These are phyloP conservation scores for Aristolochia contorta DNA, from an alignment of 164 flowering plant genomes.

Conservation along the genomic window DNA sequence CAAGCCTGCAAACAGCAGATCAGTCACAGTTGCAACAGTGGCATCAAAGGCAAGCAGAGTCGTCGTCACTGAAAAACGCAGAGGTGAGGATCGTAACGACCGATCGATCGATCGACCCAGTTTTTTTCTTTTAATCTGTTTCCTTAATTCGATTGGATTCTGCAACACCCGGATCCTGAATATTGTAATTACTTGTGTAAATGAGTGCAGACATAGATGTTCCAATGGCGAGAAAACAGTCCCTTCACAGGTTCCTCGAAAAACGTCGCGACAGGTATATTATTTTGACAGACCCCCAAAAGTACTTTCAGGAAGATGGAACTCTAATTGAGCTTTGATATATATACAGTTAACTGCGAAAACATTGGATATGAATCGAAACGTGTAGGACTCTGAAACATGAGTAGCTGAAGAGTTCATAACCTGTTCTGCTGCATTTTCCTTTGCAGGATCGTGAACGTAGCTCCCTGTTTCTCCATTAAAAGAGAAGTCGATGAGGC, in stretches of 20 bases:
- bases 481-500: background rate
- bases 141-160: background rate
- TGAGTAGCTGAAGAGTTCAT: too few species aligned
- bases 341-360: too few species aligned
- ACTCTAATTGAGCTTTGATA: background rate
- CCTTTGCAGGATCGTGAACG: constrained; percentile 11
- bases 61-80: background rate
- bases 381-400: background rate
- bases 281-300: background rate
- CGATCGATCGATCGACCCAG: too few species aligned
- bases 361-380: background rate
- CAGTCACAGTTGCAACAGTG: background rate
- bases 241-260: constrained; percentile 18
- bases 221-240: constrained; percentile 20
- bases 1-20: background rate
- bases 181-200: too few species aligned
- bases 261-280: constrained; percentile 22
- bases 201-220: constrained; percentile 8
- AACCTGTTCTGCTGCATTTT: background rate
- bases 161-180: too few species aligned
- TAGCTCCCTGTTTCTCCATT: constrained; percentile 8
- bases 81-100: too few species aligned
- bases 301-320: background rate
- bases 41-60: background rate
- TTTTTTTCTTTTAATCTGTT: background rate